A percentile compares a stretch with the other conserved stretches of the same genome.
These are phyloP conservation scores for Opeltia flavorubescens DNA, from an alignment of 495 filamentous ascomycete genomes.

Conservation along the genomic window DNA sequence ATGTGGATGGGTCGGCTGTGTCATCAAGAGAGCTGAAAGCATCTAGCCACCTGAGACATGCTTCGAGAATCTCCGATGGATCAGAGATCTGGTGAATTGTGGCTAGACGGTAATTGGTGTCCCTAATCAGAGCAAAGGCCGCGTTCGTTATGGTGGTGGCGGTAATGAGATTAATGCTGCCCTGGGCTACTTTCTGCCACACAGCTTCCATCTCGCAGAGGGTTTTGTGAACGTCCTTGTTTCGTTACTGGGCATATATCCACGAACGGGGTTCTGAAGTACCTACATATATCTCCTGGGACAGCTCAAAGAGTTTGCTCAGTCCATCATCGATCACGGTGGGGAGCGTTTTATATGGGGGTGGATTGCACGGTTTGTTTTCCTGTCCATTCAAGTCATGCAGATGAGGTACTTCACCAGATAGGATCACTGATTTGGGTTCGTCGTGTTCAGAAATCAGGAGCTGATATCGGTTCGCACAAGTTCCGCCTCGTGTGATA, in stretches of 20 bases:
- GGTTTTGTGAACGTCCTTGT: slow-evolving; percentile 11
- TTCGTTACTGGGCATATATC: not conserved
- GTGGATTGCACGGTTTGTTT: not conserved
- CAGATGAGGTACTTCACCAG: not conserved
- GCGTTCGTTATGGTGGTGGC: slow-evolving; percentile 12
- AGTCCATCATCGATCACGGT: slow-evolving; percentile 11
- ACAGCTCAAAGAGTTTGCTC: slow-evolving; percentile 11
- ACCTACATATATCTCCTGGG: slow-evolving; percentile 11
- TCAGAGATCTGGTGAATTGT: slow-evolving; percentile 6
- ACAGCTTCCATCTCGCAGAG: not conserved
- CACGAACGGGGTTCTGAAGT: not conserved
- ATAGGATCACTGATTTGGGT: not conserved
- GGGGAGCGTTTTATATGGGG: not conserved
- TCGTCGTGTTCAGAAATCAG: not conserved
- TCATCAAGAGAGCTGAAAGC: not conserved
- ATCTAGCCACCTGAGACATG: not conserved
- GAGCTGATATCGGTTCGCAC: not conserved
- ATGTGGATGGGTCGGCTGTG: not conserved
- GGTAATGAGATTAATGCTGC: slow-evolving; percentile 4
- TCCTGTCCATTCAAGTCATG: not conserved
- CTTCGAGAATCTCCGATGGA: slow-evolving; percentile 3
- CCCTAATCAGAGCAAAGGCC: slow-evolving; percentile 10
- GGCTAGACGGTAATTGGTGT: slow-evolving; percentile 7
- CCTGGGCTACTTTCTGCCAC: slow-evolving; percentile 14
- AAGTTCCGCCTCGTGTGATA: not conserved